A percentile compares a stretch with the other conserved stretches of the same genome.
Conservation (phyloP, 2,329 filamentous ascomycete species). For the Aureobasidium melanogenum region DNA sequence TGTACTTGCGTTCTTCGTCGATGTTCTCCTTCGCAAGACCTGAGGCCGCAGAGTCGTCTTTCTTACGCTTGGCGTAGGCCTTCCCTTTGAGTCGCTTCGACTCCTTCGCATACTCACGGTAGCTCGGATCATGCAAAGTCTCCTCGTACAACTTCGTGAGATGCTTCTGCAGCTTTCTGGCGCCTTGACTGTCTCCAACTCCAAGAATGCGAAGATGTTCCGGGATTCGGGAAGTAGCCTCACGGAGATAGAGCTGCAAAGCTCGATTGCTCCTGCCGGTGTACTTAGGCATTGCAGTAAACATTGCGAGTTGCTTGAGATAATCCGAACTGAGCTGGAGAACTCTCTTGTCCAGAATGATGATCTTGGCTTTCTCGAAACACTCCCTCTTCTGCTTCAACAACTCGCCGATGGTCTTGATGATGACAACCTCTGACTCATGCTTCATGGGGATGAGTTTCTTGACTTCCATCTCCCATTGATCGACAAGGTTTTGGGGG, state of each 20-base stretch:
- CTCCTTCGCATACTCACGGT: slow-evolving; percentile 25
- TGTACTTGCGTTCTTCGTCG: not conserved
- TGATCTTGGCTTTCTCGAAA: slow-evolving; percentile 43
- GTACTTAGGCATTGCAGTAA: slow-evolving; percentile 39
- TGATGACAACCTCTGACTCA: slow-evolving; percentile 28
- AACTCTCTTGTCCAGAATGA: slow-evolving; percentile 46
- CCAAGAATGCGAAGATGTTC: slow-evolving; percentile 27
- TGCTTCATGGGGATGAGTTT: slow-evolving; percentile 37
- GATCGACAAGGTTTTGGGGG: slow-evolving; percentile 44
- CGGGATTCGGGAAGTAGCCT: slow-evolving; percentile 34
- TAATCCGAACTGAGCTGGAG: slow-evolving; percentile 39
- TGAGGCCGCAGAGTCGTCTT: not conserved
- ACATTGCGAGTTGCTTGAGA: slow-evolving; percentile 39
- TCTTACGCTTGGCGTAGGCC: not conserved
- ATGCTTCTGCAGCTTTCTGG: slow-evolving; percentile 22
- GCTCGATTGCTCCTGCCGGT: slow-evolving; percentile 33
- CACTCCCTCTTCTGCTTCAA: slow-evolving; percentile 33
- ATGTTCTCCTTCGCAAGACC: not conserved
- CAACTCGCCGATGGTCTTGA: slow-evolving; percentile 34
- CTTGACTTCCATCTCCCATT: slow-evolving; percentile 49
- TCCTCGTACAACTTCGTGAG: slow-evolving; percentile 20
- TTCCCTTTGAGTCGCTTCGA: slow-evolving; percentile 12
- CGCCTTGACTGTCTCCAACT: slow-evolving; percentile 25
- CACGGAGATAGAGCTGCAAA: slow-evolving; percentile 46
- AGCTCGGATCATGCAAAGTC: slow-evolving; percentile 26